Evolutionary conservation across 140 eudicot genomes (phyloP).

Genomic region (Stevia rebaudiana): DNA sequence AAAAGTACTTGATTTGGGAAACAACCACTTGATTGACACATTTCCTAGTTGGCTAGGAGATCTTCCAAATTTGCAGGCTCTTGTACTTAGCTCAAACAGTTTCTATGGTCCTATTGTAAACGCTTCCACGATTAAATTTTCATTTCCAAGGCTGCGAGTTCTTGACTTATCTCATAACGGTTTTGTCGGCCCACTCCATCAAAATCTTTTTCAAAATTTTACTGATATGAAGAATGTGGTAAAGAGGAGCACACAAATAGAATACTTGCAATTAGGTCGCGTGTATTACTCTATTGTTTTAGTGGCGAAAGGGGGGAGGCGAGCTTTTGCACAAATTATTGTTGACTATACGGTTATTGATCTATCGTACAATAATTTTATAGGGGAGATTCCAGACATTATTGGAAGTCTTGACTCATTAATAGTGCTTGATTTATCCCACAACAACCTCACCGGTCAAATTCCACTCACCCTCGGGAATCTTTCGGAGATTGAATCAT

Average conservation of each 20-base stretch:
- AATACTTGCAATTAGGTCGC: not conserved
- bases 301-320: conserved; percentile 6
- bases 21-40: conserved; percentile 27
- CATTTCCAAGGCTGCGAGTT: conserved; percentile 23
- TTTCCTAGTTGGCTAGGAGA: conserved; percentile 29
- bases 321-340: not conserved
- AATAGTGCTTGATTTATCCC: too few species aligned
- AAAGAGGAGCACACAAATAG: not conserved
- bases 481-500: too few species aligned
- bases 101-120: conserved; percentile 19
- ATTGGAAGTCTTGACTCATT: too few species aligned
- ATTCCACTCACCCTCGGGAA: too few species aligned
- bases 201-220: conserved; percentile 6
- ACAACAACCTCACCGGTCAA: too few species aligned
- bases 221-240: conserved; percentile 19
- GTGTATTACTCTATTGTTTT: not conserved
- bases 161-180: conserved; percentile 27
- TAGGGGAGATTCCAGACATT: too few species aligned
- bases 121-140: not conserved
- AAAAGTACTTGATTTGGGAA: conserved; percentile 32
- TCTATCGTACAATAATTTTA: too few species aligned
- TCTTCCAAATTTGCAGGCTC: conserved; percentile 31
- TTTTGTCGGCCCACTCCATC: conserved; percentile 30
- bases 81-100: conserved; percentile 26
- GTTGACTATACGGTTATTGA: not conserved